Percentiles rank a stretch among this genome's conserved stretches.
Conservation (phyloP, 2,329 filamentous ascomycete species). For the Venturia asperata region DNA sequence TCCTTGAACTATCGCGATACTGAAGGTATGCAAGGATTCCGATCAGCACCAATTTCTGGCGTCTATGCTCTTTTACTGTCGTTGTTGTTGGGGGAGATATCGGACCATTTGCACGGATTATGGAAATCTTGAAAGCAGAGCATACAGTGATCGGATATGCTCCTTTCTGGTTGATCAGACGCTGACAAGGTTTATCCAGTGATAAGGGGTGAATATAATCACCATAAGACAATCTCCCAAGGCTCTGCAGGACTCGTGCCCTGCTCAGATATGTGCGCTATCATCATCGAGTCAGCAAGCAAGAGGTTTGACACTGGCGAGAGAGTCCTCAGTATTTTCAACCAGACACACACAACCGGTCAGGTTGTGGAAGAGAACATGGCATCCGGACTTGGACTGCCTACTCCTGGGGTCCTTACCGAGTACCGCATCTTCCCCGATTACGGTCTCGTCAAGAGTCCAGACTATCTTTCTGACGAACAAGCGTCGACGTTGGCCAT, state of each 20-base stretch:
- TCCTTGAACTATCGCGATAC: slow-evolving; percentile 18
- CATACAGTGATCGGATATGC: not conserved
- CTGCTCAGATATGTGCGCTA: slow-evolving; percentile 16
- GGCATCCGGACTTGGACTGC: slow-evolving; percentile 58
- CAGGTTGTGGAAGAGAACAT: slow-evolving; percentile 22
- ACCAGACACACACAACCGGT: slow-evolving; percentile 43
- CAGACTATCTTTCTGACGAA: slow-evolving; percentile 45
- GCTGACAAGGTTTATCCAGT: not conserved
- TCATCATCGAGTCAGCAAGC: slow-evolving; percentile 3
- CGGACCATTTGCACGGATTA: too few relatives aligned
- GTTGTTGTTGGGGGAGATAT: too few relatives aligned
- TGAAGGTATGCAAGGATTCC: slow-evolving; percentile 3
- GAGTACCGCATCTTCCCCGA: slow-evolving; percentile 62
- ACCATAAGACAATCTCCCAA: slow-evolving; percentile 41
- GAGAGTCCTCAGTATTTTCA: slow-evolving; percentile 23
- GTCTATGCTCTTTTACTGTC: not conserved
- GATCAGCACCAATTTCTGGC: not conserved
- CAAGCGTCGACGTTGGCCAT: slow-evolving; percentile 44
- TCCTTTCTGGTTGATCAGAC: not conserved
- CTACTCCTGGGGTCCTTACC: slow-evolving; percentile 60
- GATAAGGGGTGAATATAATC: slow-evolving; percentile 22
- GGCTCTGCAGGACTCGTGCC: slow-evolving; percentile 37
- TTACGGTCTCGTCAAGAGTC: slow-evolving; percentile 57
- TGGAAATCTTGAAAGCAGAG: too few relatives aligned
- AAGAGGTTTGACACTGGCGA: slow-evolving; percentile 14